A percentile compares a stretch with the other conserved stretches of the same genome.
Evolutionary conservation across 768 basidiomycete genomes (phyloP).

Genomic region (Boletus edulis): DNA sequence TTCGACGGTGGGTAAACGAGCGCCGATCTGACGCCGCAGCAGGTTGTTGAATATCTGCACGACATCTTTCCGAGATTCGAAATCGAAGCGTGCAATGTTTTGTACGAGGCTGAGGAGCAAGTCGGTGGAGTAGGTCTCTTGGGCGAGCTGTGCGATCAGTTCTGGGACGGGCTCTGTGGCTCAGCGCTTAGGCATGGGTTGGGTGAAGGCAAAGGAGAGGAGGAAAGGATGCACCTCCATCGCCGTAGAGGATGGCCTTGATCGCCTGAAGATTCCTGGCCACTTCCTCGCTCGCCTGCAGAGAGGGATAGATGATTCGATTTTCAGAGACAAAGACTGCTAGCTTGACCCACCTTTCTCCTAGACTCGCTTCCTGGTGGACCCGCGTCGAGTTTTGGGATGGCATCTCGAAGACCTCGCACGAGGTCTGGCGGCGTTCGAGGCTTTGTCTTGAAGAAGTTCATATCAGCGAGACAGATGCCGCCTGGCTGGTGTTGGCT

Average conservation of each 20-base stretch:
- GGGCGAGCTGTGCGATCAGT: slow-evolving; percentile 88
- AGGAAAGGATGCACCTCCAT: slow-evolving; percentile 61
- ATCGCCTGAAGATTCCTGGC: slow-evolving; percentile 88
- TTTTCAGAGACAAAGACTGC: neutral
- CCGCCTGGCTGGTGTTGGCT: neutral
- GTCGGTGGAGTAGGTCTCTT: slow-evolving; percentile 93
- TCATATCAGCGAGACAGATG: slow-evolving; percentile 43
- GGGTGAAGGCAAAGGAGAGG: slow-evolving; percentile 1
- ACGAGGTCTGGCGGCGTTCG: slow-evolving; percentile 88
- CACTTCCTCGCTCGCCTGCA: slow-evolving; percentile 84
- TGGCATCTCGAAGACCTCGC: slow-evolving; percentile 73
- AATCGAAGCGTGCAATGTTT: slow-evolving; percentile 86
- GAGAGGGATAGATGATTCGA: slow-evolving; percentile 2
- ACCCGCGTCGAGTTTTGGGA: slow-evolving; percentile 71
- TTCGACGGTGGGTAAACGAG: slow-evolving; percentile 95
- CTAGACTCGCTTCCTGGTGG: slow-evolving; percentile 74
- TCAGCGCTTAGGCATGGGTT: neutral
- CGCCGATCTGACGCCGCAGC: slow-evolving; percentile 86
- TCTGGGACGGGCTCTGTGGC: slow-evolving; percentile 78
- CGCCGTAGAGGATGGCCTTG: slow-evolving; percentile 83
- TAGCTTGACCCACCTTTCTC: slow-evolving; percentile 62
- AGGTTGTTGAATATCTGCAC: slow-evolving; percentile 90
- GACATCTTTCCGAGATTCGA: slow-evolving; percentile 87
- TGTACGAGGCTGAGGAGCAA: slow-evolving; percentile 78
- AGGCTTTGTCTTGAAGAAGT: slow-evolving; percentile 93